These are phyloP conservation scores for Ceratocystis destructans DNA, from an alignment of 2,329 filamentous ascomycete genomes.

Conservation along the genomic window DNA sequence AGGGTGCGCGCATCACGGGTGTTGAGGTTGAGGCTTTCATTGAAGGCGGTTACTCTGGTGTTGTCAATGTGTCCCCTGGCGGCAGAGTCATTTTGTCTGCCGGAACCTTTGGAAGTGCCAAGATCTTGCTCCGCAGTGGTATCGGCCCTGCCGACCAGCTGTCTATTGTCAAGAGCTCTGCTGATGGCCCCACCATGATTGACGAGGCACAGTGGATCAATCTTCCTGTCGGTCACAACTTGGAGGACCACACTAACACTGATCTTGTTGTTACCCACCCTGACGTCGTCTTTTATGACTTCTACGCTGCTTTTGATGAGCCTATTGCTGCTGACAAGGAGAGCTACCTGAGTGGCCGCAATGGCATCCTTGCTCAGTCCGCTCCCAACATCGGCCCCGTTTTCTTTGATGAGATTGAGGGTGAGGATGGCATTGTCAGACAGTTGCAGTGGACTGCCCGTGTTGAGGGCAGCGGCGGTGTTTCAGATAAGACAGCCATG, in stretches of 20 bases:
- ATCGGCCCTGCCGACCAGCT: constrained; percentile 52
- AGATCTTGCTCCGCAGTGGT: constrained; percentile 52
- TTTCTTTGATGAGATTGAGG: constrained; percentile 38
- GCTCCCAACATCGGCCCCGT: constrained; percentile 53
- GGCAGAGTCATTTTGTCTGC: constrained; percentile 56
- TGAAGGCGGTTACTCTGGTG: constrained; percentile 41
- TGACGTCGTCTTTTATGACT: constrained; percentile 45
- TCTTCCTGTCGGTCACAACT: constrained; percentile 45
- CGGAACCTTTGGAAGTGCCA: constrained; percentile 55
- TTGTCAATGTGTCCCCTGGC: constrained; percentile 45
- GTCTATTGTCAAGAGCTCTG: constrained; percentile 35
- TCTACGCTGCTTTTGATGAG: constrained; percentile 44
- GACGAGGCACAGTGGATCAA: constrained; percentile 39
- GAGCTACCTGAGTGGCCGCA: constrained; percentile 33
- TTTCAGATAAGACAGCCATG: constrained; percentile 29
- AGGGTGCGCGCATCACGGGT: constrained; percentile 47
- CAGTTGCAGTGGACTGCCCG: constrained; percentile 54
- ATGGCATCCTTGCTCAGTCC: constrained; percentile 49
- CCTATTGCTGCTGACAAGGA: constrained; percentile 32
- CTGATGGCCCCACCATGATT: constrained; percentile 40
- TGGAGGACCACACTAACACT: constrained; percentile 44
- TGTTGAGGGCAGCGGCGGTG: constrained; percentile 42
- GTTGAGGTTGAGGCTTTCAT: constrained; percentile 49
- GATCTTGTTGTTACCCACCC: constrained; percentile 34
- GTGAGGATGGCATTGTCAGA: constrained; percentile 45